A percentile compares a stretch with the other conserved stretches of the same genome.
phyloP scores from a whole-genome alignment of 2,329 filamentous ascomycete genomes.

The Pseudopithomyces chartarum region DNA sequence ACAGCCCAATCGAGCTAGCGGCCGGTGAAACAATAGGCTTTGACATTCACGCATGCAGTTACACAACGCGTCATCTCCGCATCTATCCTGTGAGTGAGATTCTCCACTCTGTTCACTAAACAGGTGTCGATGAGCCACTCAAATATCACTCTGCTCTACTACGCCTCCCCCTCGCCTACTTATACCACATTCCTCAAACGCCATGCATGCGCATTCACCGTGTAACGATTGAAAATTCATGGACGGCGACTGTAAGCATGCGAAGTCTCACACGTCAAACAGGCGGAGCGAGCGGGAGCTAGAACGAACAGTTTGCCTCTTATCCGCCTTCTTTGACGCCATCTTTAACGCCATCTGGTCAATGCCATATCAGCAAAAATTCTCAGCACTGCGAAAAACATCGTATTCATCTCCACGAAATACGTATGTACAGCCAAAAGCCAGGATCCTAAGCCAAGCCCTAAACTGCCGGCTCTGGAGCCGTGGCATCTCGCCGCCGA shows the following conservation, averaged over 20 bases:
- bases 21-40: not conserved
- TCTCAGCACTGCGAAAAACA: not conserved
- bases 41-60: not conserved
- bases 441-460: not conserved
- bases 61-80: not conserved
- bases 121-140: not conserved
- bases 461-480: not conserved
- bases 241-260: not conserved
- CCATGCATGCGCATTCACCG: not conserved
- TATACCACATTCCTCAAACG: not conserved
- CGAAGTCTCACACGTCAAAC: not conserved
- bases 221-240: not conserved
- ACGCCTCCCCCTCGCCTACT: not conserved
- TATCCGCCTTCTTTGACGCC: no score
- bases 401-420: not conserved
- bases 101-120: not conserved
- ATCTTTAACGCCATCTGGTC: no score
- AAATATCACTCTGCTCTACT: not conserved
- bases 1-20: not conserved
- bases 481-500: not conserved
- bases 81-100: not conserved
- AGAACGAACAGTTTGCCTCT: no score
- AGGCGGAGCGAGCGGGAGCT: not conserved
- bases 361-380: no score
- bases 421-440: not conserved